Evolutionary conservation across 768 basidiomycete genomes (phyloP), one percentile per base, ranked within the genome.

Genomic region (Serendipita sp.): DNA sequence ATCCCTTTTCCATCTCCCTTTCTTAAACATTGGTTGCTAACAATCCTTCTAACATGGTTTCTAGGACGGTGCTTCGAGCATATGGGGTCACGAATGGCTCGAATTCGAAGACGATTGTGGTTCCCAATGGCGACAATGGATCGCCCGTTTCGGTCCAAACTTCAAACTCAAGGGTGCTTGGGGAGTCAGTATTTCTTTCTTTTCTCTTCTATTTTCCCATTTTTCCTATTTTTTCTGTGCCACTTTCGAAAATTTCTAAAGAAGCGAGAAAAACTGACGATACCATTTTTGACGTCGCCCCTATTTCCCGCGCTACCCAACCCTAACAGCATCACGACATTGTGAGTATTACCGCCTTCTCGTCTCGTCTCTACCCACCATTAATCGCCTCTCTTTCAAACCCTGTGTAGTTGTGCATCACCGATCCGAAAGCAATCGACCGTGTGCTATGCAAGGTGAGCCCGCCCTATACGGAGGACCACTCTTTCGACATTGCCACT

Each of bases 111-210:
- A 72, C 42, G 69, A 73, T 44, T 70, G 72, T 26, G 68, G 67
- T 51, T 69, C 72, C 58, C 71, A 71, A 68, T 73, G 73, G 66
- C 68, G 67, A 1, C 64, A 68, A 41, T 76, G 75, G 75, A 67
- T 72, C 28, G 62, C 66, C n/a, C 60, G 64, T 9, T 70, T 72
- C 53, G 74, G 74, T 1, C 67, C 72, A 22, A 63, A 74, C 56
- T 76, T 71, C 69, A 70, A 67, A 56, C 71, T 76, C 67, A 74
- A 74, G 64, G 74, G 67, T 42, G 75, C 75, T 11, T 67, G 75
- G 50, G 72, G 73, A 20, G 45, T 48, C 3, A 3, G 45, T 42
- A 11, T 28, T 7, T 48, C 3, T 4, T 48, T 48, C n/a, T 48
- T 48, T 48, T 7, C 45, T 3, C 3, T 28, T 4, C 3, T 7